Evolutionary conservation across 352 stramenopile species (phyloP).

Genomic region (Globisporangium recalcitrans): DNA sequence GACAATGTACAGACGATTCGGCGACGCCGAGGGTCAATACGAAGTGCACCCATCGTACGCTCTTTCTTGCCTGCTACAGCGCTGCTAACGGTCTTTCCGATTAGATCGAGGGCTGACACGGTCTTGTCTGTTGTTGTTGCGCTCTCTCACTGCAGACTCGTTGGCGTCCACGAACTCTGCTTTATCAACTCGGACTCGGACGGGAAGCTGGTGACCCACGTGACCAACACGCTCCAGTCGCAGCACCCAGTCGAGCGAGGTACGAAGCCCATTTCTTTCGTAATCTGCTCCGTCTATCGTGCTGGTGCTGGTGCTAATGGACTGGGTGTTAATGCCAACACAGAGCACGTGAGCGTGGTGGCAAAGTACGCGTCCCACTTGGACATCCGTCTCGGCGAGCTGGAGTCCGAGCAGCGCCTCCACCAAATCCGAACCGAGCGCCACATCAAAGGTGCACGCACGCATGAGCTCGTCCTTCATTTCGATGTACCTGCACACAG

Average conservation of each 20-base stretch:
- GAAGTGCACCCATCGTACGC: conserved; percentile 52
- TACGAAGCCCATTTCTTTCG: conserved; percentile 11
- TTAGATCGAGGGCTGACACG: background rate
- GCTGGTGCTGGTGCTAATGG: background rate
- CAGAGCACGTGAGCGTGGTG: conserved; percentile 74
- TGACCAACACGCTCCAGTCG: conserved; percentile 74
- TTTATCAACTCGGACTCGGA: conserved; percentile 72
- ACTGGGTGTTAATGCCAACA: background rate
- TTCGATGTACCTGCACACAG: background rate
- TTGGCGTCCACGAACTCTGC: conserved; percentile 62
- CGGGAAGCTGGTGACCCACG: conserved; percentile 74
- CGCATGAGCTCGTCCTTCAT: background rate
- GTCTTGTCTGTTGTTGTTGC: conserved; percentile 1
- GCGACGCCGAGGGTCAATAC: conserved; percentile 71
- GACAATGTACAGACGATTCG: conserved; percentile 48
- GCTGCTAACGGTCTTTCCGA: background rate
- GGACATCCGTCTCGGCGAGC: conserved; percentile 69
- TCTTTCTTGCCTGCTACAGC: background rate
- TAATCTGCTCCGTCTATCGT: background rate
- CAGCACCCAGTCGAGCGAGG: conserved; percentile 77
- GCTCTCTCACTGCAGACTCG: conserved; percentile 24
- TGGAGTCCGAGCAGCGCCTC: conserved; percentile 73
- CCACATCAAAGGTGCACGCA: conserved; percentile 52
- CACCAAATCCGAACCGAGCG: conserved; percentile 72
- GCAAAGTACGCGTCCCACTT: conserved; percentile 80